These are phyloP conservation scores for Buddleja alternifolia DNA, from an alignment of 257 asterid genomes.

Conservation along the genomic window DNA sequence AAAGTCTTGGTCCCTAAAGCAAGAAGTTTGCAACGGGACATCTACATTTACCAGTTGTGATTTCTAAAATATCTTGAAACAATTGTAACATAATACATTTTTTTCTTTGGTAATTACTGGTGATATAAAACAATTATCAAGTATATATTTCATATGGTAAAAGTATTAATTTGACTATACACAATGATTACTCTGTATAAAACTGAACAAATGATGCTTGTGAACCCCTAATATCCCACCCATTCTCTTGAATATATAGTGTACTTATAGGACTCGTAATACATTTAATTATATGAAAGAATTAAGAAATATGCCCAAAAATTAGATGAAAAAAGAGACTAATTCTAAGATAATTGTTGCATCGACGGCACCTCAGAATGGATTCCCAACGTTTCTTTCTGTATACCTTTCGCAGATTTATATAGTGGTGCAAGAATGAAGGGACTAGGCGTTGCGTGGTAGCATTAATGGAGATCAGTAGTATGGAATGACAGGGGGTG, in stretches of 20 bases:
- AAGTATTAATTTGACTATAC: not conserved
- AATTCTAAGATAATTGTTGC: conserved; percentile 21
- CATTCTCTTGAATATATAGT: conserved; percentile 26
- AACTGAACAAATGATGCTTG: conserved; percentile 22
- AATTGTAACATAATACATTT: too few relatives aligned
- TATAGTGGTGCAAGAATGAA: conserved; percentile 7
- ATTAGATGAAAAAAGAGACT: conserved; percentile 20
- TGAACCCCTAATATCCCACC: conserved; percentile 20
- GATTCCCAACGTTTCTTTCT: not conserved
- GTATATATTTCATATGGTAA: not conserved
- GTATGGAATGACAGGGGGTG: conserved; percentile 44
- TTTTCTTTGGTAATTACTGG: too few relatives aligned
- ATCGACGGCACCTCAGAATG: not conserved
- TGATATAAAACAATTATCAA: not conserved
- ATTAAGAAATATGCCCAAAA: conserved; percentile 13
- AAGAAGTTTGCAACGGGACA: too few relatives aligned
- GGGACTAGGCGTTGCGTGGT: conserved; percentile 2
- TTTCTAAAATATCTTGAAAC: too few relatives aligned
- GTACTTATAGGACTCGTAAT: conserved; percentile 6
- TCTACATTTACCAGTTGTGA: too few relatives aligned
- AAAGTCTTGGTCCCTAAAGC: too few relatives aligned
- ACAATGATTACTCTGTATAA: conserved; percentile 18
- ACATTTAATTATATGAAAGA: conserved; percentile 14
- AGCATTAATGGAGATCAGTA: conserved; percentile 23
- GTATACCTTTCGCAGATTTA: not conserved